phyloP scores from a whole-genome alignment of 2,329 filamentous ascomycete genomes.

The Chaetomium sp. region DNA sequence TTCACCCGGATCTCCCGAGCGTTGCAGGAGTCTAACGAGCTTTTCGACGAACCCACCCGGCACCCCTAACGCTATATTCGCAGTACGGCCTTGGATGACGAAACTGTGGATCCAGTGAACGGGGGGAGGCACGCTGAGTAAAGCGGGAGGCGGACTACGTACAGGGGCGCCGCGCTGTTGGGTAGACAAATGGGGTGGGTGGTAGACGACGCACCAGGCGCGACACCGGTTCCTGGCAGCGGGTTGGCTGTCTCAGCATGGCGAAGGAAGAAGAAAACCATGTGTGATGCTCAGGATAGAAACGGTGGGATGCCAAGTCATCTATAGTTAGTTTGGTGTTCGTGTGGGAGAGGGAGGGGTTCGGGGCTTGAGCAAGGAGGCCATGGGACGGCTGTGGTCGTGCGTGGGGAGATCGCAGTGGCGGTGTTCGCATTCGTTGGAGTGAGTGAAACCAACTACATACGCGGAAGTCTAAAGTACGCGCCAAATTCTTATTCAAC shows the following conservation, averaged over 20 bases:
- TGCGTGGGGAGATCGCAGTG: not conserved
- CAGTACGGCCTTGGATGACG: not conserved
- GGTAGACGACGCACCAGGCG: not conserved
- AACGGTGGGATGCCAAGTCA: not conserved
- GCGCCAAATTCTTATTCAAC: not conserved
- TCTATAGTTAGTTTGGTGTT: conserved; percentile 8
- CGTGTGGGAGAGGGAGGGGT: not conserved
- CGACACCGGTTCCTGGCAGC: not conserved
- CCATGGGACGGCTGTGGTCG: not conserved
- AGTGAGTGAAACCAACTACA: not conserved
- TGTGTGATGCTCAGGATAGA: not conserved
- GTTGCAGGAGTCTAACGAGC: not conserved
- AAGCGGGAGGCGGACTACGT: not conserved
- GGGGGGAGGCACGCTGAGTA: not conserved
- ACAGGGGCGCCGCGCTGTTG: not conserved
- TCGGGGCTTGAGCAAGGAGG: not conserved
- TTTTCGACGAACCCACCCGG: not conserved
- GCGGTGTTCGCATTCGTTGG: not conserved
- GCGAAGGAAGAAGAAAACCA: not conserved
- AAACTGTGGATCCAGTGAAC: not conserved
- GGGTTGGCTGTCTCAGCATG: not conserved
- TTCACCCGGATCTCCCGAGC: not conserved
- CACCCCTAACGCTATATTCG: not conserved
- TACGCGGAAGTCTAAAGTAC: conserved; percentile 3
- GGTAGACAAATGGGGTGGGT: not conserved